These are phyloP conservation scores for Saturnispora saitoi DNA, from an alignment of 805 yeast genomes.

Conservation along the genomic window DNA sequence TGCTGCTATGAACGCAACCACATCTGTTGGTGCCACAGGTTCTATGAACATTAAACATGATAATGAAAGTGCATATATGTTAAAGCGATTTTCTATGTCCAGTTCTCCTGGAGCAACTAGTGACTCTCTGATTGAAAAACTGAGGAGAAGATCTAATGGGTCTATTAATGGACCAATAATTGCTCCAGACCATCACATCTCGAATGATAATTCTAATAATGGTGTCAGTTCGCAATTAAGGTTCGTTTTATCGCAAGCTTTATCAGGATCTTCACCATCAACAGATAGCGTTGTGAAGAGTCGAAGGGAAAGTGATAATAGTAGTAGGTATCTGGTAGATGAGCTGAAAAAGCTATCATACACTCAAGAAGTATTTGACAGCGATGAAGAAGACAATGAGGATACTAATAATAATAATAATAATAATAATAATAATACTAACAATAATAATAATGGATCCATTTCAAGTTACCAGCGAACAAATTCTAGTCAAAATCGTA, in stretches of 20 bases:
- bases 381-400: constrained; percentile 27
- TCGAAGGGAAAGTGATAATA: neutral
- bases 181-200: constrained; percentile 1
- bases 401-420: constrained; percentile 10
- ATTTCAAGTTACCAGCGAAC: neutral
- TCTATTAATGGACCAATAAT: constrained; percentile 2
- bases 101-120: constrained; percentile 4
- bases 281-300: neutral
- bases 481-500: neutral
- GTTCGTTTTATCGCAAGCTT: constrained; percentile 1
- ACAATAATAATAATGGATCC: neutral
- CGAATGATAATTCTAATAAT: neutral
- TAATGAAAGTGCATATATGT: neutral
- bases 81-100: constrained; percentile 1
- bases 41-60: neutral
- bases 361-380: constrained; percentile 27
- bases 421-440: neutral
- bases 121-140: constrained; percentile 5
- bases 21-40: constrained; percentile 9
- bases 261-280: neutral
- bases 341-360: constrained; percentile 24
- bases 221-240: constrained; percentile 7
- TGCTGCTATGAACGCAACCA: constrained; percentile 10
- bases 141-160: constrained; percentile 10
- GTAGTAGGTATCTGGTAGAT: constrained; percentile 18